These are phyloP conservation scores for Cytospora piceicola DNA, from an alignment of 2,329 filamentous ascomycete genomes.

Conservation along the genomic window DNA sequence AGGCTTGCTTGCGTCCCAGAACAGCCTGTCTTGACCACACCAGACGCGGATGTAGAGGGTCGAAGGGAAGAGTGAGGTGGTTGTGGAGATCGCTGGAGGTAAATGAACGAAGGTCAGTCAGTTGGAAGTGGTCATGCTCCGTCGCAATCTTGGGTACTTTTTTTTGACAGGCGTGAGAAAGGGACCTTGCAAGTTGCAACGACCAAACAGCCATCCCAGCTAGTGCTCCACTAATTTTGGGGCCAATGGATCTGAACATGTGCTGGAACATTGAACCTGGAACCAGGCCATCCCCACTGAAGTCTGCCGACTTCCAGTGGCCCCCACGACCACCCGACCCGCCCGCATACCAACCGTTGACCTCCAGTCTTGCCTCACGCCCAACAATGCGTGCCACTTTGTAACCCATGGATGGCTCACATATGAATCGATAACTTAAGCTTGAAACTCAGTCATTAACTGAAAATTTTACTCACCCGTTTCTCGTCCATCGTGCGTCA, in stretches of 20 bases:
- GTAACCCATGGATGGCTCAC: not conserved
- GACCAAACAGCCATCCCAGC: not conserved
- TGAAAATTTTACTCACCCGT: not conserved
- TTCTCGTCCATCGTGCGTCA: slow-evolving; percentile 1
- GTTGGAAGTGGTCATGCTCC: not conserved
- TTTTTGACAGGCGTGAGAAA: not conserved
- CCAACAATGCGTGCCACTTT: not conserved
- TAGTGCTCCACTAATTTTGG: not conserved
- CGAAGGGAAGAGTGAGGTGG: not conserved
- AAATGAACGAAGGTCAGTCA: slow-evolving; percentile 2
- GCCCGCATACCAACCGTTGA: not conserved
- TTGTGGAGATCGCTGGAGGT: not conserved
- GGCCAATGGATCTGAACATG: not conserved
- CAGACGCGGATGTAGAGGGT: not conserved
- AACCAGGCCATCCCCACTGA: not conserved
- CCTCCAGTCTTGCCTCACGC: no score
- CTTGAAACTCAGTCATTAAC: not conserved
- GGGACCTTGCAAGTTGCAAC: not conserved
- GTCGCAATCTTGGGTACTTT: slow-evolving; percentile 2
- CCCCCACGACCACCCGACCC: no score
- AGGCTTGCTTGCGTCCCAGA: not conserved
- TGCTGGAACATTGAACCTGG: not conserved
- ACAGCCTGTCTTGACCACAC: not conserved
- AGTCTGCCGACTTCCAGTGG: not conserved
- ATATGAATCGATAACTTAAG: not conserved